These are phyloP conservation scores for Rhypophila decipiens DNA, from an alignment of 495 filamentous ascomycete species.

Conservation along the genomic window DNA sequence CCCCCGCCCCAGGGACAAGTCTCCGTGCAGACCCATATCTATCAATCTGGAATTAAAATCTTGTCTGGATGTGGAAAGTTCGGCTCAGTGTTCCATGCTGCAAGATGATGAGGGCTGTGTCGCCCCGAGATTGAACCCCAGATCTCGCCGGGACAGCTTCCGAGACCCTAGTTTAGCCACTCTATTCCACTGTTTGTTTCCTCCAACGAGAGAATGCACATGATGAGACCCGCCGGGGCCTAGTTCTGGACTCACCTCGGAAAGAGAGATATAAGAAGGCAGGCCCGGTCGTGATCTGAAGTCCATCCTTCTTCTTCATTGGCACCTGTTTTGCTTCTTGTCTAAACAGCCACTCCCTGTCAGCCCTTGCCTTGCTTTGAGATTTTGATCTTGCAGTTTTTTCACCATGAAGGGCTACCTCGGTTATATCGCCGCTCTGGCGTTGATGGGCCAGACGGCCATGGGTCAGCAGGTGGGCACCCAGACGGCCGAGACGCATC, in stretches of 20 bases:
- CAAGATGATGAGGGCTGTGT: constrained; percentile 5
- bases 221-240: too few relatives aligned
- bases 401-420: constrained; percentile 23
- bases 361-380: neutral
- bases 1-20: neutral
- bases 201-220: too few relatives aligned
- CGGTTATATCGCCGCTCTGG: constrained; percentile 26
- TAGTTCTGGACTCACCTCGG: too few relatives aligned
- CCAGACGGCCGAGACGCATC: constrained; percentile 49
- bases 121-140: neutral
- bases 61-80: constrained; percentile 9
- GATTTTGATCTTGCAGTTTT: neutral
- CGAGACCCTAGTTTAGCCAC: constrained; percentile 1
- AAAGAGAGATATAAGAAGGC: too few relatives aligned
- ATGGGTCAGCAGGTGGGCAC: constrained; percentile 51
- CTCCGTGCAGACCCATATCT: neutral
- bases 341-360: neutral
- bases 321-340: neutral
- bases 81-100: constrained; percentile 14
- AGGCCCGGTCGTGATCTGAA: too few relatives aligned
- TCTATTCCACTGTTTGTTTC: too few relatives aligned
- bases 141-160: neutral
- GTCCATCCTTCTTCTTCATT: too few relatives aligned
- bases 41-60: neutral
- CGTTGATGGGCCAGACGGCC: constrained; percentile 22